Percentiles rank a stretch among this genome's conserved stretches.
These are phyloP conservation scores for Salvia rosmarinus DNA, from an alignment of 257 asterid genomes.

Conservation along the genomic window DNA sequence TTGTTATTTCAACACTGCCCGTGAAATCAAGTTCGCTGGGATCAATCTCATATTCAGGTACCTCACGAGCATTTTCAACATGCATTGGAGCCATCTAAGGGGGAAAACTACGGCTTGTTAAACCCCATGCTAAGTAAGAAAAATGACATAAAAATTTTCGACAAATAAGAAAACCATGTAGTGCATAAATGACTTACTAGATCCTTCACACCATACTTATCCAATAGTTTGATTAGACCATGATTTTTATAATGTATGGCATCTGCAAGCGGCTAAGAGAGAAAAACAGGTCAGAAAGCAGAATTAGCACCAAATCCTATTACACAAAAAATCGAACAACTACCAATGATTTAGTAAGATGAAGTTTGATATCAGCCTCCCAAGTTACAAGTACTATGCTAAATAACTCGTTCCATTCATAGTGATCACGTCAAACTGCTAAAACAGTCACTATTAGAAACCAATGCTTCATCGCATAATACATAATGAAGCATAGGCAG, in stretches of 20 bases:
- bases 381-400: not conserved
- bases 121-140: conserved; percentile 4
- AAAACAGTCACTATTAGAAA: not conserved
- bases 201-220: conserved; percentile 72
- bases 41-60: conserved; percentile 91
- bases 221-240: conserved; percentile 72
- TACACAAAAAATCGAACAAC: not conserved
- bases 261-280: conserved; percentile 83
- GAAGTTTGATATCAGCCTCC: not conserved
- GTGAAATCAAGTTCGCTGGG: conserved; percentile 86
- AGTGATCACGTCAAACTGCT: not conserved
- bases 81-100: conserved; percentile 87
- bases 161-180: not conserved
- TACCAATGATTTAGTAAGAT: not conserved
- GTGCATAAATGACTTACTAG: conserved; percentile 46
- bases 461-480: not conserved
- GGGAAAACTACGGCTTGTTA: conserved; percentile 18
- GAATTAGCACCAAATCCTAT: not conserved
- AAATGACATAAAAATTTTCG: not conserved
- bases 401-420: not conserved
- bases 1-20: conserved; percentile 62
- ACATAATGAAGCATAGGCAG: conserved; percentile 1
- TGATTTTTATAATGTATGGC: conserved; percentile 86
- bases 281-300: conserved; percentile 26
- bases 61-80: conserved; percentile 67